These are phyloP conservation scores for Trametes elegans DNA, from an alignment of 768 basidiomycete species.

Conservation along the genomic window DNA sequence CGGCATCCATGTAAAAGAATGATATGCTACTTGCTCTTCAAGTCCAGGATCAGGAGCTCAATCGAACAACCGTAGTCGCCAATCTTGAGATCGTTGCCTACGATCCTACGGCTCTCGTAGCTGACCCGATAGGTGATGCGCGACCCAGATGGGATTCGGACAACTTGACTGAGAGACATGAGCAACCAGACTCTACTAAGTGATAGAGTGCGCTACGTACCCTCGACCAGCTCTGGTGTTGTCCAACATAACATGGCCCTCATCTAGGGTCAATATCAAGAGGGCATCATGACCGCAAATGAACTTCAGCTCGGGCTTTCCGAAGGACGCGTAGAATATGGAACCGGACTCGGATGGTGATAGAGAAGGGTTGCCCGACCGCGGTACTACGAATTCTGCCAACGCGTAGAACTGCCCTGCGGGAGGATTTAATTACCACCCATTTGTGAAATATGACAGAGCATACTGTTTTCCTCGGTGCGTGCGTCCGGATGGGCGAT, in stretches of 20 bases:
- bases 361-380: slow-evolving; percentile 2
- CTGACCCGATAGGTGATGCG: slow-evolving; percentile 24
- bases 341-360: background rate
- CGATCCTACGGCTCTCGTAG: slow-evolving; percentile 22
- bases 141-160: background rate
- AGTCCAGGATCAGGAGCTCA: slow-evolving; percentile 22
- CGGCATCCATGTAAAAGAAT: background rate
- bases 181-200: too few species aligned
- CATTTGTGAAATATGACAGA: too few species aligned
- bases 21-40: slow-evolving; percentile 3
- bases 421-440: background rate
- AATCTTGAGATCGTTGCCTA: slow-evolving; percentile 24
- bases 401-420: slow-evolving; percentile 23
- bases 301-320: slow-evolving; percentile 29
- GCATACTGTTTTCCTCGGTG: slow-evolving; percentile 22
- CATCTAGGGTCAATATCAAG: slow-evolving; percentile 25
- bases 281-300: slow-evolving; percentile 35
- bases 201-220: background rate
- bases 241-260: slow-evolving; percentile 28
- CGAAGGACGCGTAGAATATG: slow-evolving; percentile 23
- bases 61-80: slow-evolving; percentile 23
- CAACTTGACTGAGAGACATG: background rate
- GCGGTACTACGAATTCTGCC: slow-evolving; percentile 17
- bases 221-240: slow-evolving; percentile 5
- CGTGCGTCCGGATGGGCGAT: slow-evolving; percentile 15